These are phyloP conservation scores for Fusarium nurragi DNA, from an alignment of 2,329 filamentous ascomycete genomes.

Conservation along the genomic window DNA sequence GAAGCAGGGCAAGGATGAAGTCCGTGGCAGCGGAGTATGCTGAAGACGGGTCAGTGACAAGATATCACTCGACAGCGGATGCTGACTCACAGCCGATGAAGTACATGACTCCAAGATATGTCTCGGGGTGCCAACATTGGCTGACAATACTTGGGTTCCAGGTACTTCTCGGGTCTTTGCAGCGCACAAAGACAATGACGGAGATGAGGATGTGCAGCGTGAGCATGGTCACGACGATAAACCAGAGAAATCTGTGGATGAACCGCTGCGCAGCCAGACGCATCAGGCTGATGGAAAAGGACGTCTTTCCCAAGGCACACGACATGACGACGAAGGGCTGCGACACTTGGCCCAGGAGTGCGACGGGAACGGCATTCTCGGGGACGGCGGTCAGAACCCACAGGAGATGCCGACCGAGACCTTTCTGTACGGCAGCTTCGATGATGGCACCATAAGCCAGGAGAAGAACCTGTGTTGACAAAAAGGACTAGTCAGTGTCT, in stretches of 20 bases:
- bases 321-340: constrained; percentile 34
- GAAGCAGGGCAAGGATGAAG: constrained; percentile 28
- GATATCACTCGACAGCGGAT: accelerated
- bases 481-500: background rate
- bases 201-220: constrained; percentile 24
- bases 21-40: constrained; percentile 32
- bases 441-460: constrained; percentile 25
- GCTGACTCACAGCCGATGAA: constrained; percentile 20
- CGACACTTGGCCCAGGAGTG: constrained; percentile 18
- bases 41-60: accelerated
- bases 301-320: constrained; percentile 25
- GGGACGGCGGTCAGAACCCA: constrained; percentile 12
- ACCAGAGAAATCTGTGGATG: constrained; percentile 27
- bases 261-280: constrained; percentile 20
- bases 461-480: constrained; percentile 27
- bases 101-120: constrained; percentile 25
- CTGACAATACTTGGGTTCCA: constrained; percentile 32
- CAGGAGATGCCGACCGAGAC: constrained; percentile 24
- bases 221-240: constrained; percentile 22
- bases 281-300: constrained; percentile 33
- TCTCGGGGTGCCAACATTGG: constrained; percentile 27
- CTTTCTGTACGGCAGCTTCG: constrained; percentile 20
- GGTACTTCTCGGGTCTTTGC: constrained; percentile 24
- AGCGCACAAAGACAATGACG: constrained; percentile 18
- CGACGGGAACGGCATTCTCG: constrained; percentile 19